These are phyloP conservation scores for Pyrus bretschneideri DNA, from an alignment of 306 rosid species.

Conservation along the genomic window DNA sequence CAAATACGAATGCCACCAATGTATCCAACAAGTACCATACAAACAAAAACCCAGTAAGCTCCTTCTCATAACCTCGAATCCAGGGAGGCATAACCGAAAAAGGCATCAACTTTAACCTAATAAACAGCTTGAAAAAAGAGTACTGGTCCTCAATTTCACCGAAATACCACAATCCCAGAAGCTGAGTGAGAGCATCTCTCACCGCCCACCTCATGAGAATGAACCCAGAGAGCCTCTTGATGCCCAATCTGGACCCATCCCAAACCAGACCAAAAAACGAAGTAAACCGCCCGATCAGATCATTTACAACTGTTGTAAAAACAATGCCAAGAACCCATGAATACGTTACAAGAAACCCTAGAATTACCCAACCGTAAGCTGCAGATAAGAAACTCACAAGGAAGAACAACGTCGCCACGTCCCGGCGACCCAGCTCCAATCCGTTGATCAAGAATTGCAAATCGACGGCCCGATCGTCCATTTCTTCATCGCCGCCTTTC, in stretches of 20 bases:
- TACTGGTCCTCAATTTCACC: slow-evolving; percentile 94
- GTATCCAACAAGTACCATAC: slow-evolving; percentile 75
- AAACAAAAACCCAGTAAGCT: slow-evolving; percentile 69
- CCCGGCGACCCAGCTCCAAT: slow-evolving; percentile 67
- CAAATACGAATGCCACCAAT: slow-evolving; percentile 61
- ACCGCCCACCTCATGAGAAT: slow-evolving; percentile 96
- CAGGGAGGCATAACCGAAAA: slow-evolving; percentile 86
- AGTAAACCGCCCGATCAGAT: slow-evolving; percentile 59
- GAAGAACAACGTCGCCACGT: slow-evolving; percentile 57
- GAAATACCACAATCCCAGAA: slow-evolving; percentile 90
- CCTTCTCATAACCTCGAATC: slow-evolving; percentile 84
- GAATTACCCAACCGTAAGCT: slow-evolving; percentile 79
- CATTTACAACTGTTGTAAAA: slow-evolving; percentile 60
- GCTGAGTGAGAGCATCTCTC: slow-evolving; percentile 93
- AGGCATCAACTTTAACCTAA: slow-evolving; percentile 93
- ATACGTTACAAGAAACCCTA: slow-evolving; percentile 76
- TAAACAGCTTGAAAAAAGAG: slow-evolving; percentile 88
- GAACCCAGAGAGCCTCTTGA: slow-evolving; percentile 89
- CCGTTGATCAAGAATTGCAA: slow-evolving; percentile 61
- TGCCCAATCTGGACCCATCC: slow-evolving; percentile 87
- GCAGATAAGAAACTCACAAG: slow-evolving; percentile 66
- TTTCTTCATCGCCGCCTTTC: slow-evolving; percentile 24
- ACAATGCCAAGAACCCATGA: slow-evolving; percentile 87
- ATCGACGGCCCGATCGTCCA: slow-evolving; percentile 43
- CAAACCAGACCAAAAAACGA: slow-evolving; percentile 53